A percentile compares a stretch with the other conserved stretches of the same genome.
Conservation (phyloP, 1,139 yeast species). For the Yamadazyma pseudoaaseri region DNA sequence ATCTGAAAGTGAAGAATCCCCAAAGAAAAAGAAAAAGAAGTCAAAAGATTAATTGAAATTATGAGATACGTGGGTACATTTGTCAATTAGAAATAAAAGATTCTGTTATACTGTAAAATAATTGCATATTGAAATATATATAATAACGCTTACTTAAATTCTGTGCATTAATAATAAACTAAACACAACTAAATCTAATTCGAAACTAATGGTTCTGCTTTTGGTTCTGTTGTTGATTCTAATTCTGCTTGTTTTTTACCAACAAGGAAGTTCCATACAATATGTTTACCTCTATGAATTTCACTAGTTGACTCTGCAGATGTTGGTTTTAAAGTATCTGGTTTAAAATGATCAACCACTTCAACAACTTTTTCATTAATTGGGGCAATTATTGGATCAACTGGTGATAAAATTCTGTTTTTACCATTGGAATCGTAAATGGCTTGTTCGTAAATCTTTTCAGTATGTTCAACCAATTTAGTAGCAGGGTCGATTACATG, state of each 20-base stretch:
- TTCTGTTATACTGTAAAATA: conserved; percentile 7
- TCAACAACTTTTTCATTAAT: conserved; percentile 53
- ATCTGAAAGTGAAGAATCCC: conserved; percentile 47
- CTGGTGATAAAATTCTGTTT: conserved; percentile 55
- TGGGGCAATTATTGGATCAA: conserved; percentile 65
- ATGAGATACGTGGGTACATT: neutral
- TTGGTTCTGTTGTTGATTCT: conserved; percentile 1
- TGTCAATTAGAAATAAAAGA: neutral
- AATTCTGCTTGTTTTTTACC: conserved; percentile 10
- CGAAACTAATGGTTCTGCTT: neutral
- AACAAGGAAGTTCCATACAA: conserved; percentile 37
- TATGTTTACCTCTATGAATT: conserved; percentile 45
- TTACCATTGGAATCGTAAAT: conserved; percentile 58
- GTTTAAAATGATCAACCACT: conserved; percentile 32
- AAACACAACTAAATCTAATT: neutral
- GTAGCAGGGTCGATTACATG: conserved; percentile 39
- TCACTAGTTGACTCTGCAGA: conserved; percentile 51
- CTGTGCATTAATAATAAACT: conserved; percentile 4
- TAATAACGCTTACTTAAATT: conserved; percentile 4
- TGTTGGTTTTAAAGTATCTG: conserved; percentile 45
- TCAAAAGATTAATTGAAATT: conserved; percentile 32
- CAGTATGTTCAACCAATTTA: conserved; percentile 33
- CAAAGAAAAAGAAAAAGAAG: conserved; percentile 50
- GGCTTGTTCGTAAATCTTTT: conserved; percentile 35
- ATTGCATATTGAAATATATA: conserved; percentile 14